Evolutionary conservation across 805 yeast species (phyloP).

Genomic region (Zygosaccharomyces kombuchaensis): DNA sequence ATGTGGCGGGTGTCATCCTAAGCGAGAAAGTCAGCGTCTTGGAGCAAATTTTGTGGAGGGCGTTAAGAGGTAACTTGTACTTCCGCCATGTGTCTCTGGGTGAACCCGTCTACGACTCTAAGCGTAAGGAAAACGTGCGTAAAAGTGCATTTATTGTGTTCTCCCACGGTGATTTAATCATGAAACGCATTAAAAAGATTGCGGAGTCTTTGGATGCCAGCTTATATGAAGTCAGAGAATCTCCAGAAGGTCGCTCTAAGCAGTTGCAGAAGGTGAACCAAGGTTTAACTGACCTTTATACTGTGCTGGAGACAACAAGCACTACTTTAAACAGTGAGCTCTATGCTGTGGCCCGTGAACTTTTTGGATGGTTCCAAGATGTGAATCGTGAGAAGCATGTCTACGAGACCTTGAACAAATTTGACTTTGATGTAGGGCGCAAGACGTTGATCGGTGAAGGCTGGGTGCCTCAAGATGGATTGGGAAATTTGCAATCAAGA

Average conservation of each 20-base stretch:
- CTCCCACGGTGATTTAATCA: conserved; percentile 61
- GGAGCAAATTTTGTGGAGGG: conserved; percentile 71
- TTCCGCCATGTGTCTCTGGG: conserved; percentile 54
- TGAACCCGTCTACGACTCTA: conserved; percentile 53
- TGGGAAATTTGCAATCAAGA: conserved; percentile 42
- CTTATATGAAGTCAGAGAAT: conserved; percentile 52
- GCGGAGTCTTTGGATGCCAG: conserved; percentile 66
- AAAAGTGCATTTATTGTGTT: conserved; percentile 65
- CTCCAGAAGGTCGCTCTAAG: conserved; percentile 36
- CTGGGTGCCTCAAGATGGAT: conserved; percentile 62
- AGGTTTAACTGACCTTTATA: conserved; percentile 45
- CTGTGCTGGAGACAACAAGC: conserved; percentile 46
- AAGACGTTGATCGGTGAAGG: conserved; percentile 69
- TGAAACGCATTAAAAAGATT: conserved; percentile 57
- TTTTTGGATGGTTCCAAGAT: conserved; percentile 53
- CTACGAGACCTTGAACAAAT: conserved; percentile 55
- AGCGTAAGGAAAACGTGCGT: conserved; percentile 43
- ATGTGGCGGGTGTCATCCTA: conserved; percentile 62
- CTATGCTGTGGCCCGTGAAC: conserved; percentile 57
- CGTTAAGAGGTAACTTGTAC: conserved; percentile 65
- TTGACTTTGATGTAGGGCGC: conserved; percentile 64
- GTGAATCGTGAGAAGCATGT: conserved; percentile 55
- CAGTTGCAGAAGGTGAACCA: conserved; percentile 39
- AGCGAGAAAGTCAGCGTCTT: conserved; percentile 56
- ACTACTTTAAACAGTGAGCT: conserved; percentile 60